Evolutionary conservation across 1,139 yeast genomes (phyloP).

Genomic region (Pichia sp.): DNA sequence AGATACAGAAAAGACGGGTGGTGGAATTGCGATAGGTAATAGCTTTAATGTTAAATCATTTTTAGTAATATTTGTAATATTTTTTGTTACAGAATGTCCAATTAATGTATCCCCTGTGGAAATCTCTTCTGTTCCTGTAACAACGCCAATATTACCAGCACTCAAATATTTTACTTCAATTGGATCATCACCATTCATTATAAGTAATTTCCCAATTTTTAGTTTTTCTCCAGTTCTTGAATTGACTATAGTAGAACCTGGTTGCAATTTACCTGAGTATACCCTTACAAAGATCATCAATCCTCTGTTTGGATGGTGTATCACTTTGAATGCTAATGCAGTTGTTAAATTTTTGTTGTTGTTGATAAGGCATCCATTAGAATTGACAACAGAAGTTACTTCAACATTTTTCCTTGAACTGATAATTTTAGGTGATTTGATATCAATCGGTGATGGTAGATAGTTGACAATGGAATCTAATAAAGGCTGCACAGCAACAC

Average conservation of each 20-base stretch:
- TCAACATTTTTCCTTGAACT: slow-evolving; percentile 13
- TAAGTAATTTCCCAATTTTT: slow-evolving; percentile 56
- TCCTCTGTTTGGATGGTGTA: slow-evolving; percentile 79
- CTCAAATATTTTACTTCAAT: slow-evolving; percentile 55
- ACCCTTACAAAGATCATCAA: slow-evolving; percentile 81
- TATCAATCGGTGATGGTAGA: slow-evolving; percentile 77
- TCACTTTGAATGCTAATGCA: slow-evolving; percentile 88
- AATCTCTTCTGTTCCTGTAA: slow-evolving; percentile 67
- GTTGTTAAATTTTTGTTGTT: slow-evolving; percentile 53
- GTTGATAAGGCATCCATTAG: slow-evolving; percentile 46
- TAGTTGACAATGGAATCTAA: slow-evolving; percentile 73
- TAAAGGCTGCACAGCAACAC: slow-evolving; percentile 92
- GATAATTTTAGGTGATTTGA: slow-evolving; percentile 48
- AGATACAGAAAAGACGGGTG: slow-evolving; percentile 84
- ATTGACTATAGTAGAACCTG: slow-evolving; percentile 57
- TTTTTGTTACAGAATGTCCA: slow-evolving; percentile 26
- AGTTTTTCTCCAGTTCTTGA: slow-evolving; percentile 64
- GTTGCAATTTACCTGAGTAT: slow-evolving; percentile 67
- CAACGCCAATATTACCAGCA: slow-evolving; percentile 87
- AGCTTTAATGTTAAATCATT: slow-evolving; percentile 45
- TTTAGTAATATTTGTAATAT: slow-evolving; percentile 16
- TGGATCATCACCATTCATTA: slow-evolving; percentile 87
- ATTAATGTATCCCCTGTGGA: slow-evolving; percentile 84
- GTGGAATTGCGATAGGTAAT: slow-evolving; percentile 78
- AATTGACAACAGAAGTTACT: slow-evolving; percentile 34